Percentiles rank a stretch among this genome's conserved stretches.
Conservation (phyloP, 2,329 filamentous ascomycete genomes). For the Pseudodiploospora longispora region DNA sequence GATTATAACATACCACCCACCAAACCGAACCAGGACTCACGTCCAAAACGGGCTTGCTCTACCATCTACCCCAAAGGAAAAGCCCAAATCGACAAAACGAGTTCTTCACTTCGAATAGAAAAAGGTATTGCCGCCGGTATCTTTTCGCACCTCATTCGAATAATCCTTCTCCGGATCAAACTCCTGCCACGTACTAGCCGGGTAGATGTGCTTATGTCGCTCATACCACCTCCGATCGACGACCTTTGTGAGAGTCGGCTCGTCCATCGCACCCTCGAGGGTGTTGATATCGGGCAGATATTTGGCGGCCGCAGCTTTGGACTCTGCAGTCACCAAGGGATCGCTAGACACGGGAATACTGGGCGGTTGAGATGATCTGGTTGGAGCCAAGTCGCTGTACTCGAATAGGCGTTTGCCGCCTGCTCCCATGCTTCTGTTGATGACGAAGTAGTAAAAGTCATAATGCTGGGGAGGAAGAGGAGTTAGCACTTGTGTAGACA, state of each 20-base stretch:
- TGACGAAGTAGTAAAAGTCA: conserved; percentile 93
- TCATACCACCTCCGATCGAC: conserved; percentile 97
- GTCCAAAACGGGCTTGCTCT: neutral
- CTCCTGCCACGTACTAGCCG: conserved; percentile 89
- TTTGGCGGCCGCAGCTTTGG: conserved; percentile 29
- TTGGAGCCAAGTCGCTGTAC: conserved; percentile 50
- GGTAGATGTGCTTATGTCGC: conserved; percentile 96
- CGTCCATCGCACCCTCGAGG: conserved; percentile 69
- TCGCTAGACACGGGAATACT: conserved; percentile 8
- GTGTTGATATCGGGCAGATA: conserved; percentile 40
- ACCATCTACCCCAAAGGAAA: neutral
- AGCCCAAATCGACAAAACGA: neutral
- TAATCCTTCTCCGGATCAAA: conserved; percentile 90
- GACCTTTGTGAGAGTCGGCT: conserved; percentile 80
- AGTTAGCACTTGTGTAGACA: conserved; percentile 10
- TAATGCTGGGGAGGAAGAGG: conserved; percentile 59
- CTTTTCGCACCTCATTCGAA: conserved; percentile 65
- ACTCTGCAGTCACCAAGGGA: conserved; percentile 23
- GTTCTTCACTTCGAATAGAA: conserved; percentile 57
- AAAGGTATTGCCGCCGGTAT: conserved; percentile 84
- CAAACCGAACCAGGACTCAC: neutral
- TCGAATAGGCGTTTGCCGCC: conserved; percentile 68
- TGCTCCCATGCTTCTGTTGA: conserved; percentile 75
- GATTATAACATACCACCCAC: neutral
- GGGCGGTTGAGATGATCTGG: conserved; percentile 17